Evolutionary conservation across 2,329 filamentous ascomycete species (phyloP), one percentile per base, ranked within the genome.

Genomic region (Huntiella decipiens): DNA sequence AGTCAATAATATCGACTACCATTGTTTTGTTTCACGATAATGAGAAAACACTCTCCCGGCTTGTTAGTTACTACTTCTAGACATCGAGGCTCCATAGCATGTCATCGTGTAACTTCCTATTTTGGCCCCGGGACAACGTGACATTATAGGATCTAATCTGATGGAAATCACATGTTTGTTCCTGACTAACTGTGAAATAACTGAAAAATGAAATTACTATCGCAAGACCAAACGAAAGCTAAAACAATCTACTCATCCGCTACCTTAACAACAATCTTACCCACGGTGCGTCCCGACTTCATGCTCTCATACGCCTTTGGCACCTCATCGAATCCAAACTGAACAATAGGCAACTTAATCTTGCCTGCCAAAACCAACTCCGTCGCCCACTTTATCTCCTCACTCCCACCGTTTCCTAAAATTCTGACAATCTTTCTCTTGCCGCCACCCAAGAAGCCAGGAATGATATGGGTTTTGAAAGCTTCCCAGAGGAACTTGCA

Each of bases 351-450:
- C 4, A 67, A 60, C 57, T 65, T 70, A 10, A 81, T 51, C 54
- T 71, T 76, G 0, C 73, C 74, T 51, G 78, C 65, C 5, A 60
- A 57, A 55, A 79, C 61, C 72, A 70, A 75, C 34, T 64, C 55
- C 1, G 61, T 70, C 44, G 82, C 56, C 55, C 67, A 60, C 16
- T 56, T 58, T 44, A 77, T 53, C 38, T 76, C 65, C 5, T 66
- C 59, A 1, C 57, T 55, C 2, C 62, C 63, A 15, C 64, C 62
- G 49, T 63, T 60, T 2, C 58, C 55, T 37, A 63, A 52, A 19
- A 66, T 55, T 13, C 64, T 55, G 8, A 64, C 55, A 32, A 67
- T 66, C 51, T 61, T 61, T 44, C 63, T 58, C 55, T 63, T 64
- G 0, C 59, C 57, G 7, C 63, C 63, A 4, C 63, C 63, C 1